phyloP scores from a whole-genome alignment of 345 rosid genomes.

The Gossypium mustelinum region DNA sequence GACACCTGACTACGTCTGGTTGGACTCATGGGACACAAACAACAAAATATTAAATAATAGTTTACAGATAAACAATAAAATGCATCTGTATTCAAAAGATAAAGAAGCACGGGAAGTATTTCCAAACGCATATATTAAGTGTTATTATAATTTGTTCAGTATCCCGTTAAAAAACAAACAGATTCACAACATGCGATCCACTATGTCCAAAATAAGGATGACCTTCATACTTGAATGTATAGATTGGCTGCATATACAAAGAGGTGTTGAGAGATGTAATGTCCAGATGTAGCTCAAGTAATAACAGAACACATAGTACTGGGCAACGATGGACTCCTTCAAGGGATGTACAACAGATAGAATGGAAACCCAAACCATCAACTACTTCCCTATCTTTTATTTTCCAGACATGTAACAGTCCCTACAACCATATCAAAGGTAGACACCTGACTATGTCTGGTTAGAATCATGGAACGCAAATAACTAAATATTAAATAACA shows the following conservation, averaged over 20 bases:
- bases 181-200: background rate
- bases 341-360: background rate
- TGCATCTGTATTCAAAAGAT: background rate
- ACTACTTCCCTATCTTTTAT: background rate
- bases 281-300: slow-evolving; percentile 28
- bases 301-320: slow-evolving; percentile 6
- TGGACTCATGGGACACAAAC: background rate
- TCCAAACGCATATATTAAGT: background rate
- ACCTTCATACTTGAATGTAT: background rate
- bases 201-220: background rate
- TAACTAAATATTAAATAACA: background rate
- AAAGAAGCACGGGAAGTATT: background rate
- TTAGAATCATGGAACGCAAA: background rate
- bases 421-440: background rate
- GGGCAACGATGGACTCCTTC: slow-evolving; percentile 29
- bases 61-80: background rate
- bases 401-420: background rate
- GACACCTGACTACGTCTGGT: background rate
- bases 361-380: background rate
- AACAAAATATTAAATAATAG: background rate
- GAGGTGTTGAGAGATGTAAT: slow-evolving; percentile 10
- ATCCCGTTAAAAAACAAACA: background rate
- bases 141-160: background rate
- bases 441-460: background rate
- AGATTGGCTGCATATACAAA: background rate